Percentiles rank a stretch among this genome's conserved stretches.
Evolutionary conservation across 441 rosid species (phyloP).

Genomic region (Biscutella laevigata): DNA sequence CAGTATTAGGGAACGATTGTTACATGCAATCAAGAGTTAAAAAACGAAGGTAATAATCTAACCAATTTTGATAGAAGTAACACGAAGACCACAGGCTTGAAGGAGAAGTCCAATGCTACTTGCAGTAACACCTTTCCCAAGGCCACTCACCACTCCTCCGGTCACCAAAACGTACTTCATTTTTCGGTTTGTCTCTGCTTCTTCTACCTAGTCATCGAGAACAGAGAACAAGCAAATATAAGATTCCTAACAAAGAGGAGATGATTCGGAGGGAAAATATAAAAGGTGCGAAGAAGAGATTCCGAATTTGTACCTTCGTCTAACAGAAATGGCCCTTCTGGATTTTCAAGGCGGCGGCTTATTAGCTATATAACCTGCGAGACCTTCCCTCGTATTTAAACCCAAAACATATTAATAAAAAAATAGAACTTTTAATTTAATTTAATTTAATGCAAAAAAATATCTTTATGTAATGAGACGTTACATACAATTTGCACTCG

Average conservation of each 20-base stretch:
- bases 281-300: neutral
- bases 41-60: neutral
- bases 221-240: neutral
- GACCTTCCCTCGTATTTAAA: slow-evolving; percentile 28
- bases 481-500: too few species aligned
- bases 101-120: slow-evolving; percentile 63
- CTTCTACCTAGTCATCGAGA: slow-evolving; percentile 16
- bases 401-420: neutral
- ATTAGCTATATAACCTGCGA: slow-evolving; percentile 21
- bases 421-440: neutral
- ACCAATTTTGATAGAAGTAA: slow-evolving; percentile 88
- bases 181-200: neutral
- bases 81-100: slow-evolving; percentile 61
- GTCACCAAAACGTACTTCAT: slow-evolving; percentile 90
- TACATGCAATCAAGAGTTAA: neutral
- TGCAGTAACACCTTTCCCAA: slow-evolving; percentile 65
- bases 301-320: slow-evolving; percentile 4
- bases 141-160: slow-evolving; percentile 74
- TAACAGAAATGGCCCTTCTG: neutral
- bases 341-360: slow-evolving; percentile 32
- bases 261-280: neutral
- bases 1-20: too few species aligned
- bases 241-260: neutral
- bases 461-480: too few species aligned
- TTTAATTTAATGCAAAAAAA: too few species aligned